Conservation (phyloP, 2,329 filamentous ascomycete species). For the Dactylellina drechsleri region DNA sequence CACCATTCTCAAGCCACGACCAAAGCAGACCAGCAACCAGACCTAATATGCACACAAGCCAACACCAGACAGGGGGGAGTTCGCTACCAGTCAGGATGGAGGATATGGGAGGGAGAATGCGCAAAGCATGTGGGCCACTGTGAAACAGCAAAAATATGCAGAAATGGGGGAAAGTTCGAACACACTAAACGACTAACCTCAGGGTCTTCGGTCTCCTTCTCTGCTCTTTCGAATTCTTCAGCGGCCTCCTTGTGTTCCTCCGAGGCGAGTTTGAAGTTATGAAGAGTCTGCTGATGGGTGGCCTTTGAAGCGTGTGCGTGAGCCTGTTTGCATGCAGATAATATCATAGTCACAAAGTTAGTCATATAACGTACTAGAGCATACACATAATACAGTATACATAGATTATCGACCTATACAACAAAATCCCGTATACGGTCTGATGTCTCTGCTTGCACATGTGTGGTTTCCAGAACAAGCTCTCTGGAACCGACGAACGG, state of each 20-base stretch:
- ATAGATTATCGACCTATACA: too few species aligned
- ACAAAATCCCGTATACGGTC: too few species aligned
- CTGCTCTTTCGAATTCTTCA: constrained; percentile 54
- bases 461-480: too few species aligned
- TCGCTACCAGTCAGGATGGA: constrained; percentile 36
- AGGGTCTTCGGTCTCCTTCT: constrained; percentile 52
- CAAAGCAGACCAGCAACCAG: neutral
- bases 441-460: too few species aligned
- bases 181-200: constrained; percentile 43
- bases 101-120: constrained; percentile 21
- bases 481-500: too few species aligned
- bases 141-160: constrained; percentile 50
- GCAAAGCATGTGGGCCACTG: constrained; percentile 17
- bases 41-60: constrained; percentile 2
- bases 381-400: neutral
- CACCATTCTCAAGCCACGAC: constrained; percentile 52
- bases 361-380: neutral
- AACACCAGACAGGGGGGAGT: constrained; percentile 34
- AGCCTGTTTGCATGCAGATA: constrained; percentile 28
- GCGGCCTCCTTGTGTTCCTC: constrained; percentile 54
- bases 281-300: constrained; percentile 53
- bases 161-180: constrained; percentile 20
- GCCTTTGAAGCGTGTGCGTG: constrained; percentile 55
- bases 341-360: constrained; percentile 15
- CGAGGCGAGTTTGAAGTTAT: constrained; percentile 54